Conservation (phyloP, 192 early-diverging fungal species). For the Coemansia sp. region DNA sequence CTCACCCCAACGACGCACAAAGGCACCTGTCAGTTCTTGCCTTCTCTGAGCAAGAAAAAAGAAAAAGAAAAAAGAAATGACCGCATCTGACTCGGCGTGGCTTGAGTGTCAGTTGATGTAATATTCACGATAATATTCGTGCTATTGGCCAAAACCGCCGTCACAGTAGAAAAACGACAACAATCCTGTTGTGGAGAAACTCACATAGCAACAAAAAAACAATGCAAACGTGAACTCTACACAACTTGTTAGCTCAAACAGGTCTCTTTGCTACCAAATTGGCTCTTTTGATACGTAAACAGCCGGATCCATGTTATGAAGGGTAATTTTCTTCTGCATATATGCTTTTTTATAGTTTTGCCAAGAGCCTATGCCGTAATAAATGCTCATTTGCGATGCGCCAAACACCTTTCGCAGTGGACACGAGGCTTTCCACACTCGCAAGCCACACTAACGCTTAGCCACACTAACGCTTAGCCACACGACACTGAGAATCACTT, state of each 20-base stretch:
- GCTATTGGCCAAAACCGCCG: not conserved
- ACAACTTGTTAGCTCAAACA: not conserved
- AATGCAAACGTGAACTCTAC: not conserved
- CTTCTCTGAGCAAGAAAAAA: not conserved
- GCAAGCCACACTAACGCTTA: not conserved
- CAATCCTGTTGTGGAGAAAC: not conserved
- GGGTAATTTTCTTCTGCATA: not conserved
- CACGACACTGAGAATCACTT: not conserved
- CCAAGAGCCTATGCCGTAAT: not conserved
- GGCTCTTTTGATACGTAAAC: not conserved
- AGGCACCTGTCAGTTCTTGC: not conserved
- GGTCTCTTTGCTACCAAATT: not conserved
- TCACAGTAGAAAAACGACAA: not conserved
- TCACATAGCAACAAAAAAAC: not conserved
- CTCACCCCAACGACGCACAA: not conserved
- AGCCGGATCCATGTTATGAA: not conserved
- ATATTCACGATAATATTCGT: not conserved
- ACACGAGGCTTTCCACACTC: not conserved
- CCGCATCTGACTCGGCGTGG: slow-evolving; percentile 1
- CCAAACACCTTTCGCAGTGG: not conserved
- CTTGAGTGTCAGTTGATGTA: not conserved
- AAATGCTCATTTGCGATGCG: not conserved
- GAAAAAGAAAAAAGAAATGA: not conserved
- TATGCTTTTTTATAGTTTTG: not conserved
- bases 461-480: not conserved